Evolutionary conservation across 306 rosid genomes (phyloP).

Genomic region (Rosa rugosa): DNA sequence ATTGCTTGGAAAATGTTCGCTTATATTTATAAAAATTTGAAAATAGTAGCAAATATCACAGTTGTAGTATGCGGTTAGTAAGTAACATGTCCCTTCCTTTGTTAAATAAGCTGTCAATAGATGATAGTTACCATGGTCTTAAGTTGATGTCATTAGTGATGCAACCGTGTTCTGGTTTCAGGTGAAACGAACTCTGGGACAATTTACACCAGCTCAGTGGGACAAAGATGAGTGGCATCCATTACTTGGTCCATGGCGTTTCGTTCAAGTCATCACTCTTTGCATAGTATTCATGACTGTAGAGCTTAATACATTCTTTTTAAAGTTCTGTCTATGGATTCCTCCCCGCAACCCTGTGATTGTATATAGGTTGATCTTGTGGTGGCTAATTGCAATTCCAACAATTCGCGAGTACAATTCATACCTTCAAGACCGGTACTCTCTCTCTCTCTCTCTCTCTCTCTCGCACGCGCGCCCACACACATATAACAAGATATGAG

Average conservation of each 20-base stretch:
- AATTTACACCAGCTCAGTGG: slow-evolving; percentile 97
- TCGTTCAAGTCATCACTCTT: slow-evolving; percentile 87
- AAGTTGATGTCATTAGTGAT: slow-evolving; percentile 9
- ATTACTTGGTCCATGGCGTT: slow-evolving; percentile 96
- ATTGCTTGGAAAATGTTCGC: neutral
- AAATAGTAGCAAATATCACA: neutral
- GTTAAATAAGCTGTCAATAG: neutral
- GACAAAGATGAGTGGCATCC: slow-evolving; percentile 99
- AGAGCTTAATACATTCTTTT: slow-evolving; percentile 95
- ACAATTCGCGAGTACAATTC: slow-evolving; percentile 96
- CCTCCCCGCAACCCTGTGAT: slow-evolving; percentile 94
- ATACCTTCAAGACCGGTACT: slow-evolving; percentile 93
- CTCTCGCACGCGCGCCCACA: neutral
- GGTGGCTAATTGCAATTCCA: slow-evolving; percentile 99
- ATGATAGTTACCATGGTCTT: neutral
- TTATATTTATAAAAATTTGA: too few relatives aligned
- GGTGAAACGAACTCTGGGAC: slow-evolving; percentile 90
- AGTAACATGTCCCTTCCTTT: neutral
- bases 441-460: slow-evolving; percentile 30
- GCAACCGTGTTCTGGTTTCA: slow-evolving; percentile 26
- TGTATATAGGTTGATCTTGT: slow-evolving; percentile 81
- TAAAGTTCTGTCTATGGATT: slow-evolving; percentile 92
- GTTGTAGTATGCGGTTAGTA: neutral
- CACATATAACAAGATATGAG: neutral
- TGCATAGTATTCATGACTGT: slow-evolving; percentile 88